Conservation (phyloP, 1,139 yeast species). For the Oligophagozyma castellii region DNA sequence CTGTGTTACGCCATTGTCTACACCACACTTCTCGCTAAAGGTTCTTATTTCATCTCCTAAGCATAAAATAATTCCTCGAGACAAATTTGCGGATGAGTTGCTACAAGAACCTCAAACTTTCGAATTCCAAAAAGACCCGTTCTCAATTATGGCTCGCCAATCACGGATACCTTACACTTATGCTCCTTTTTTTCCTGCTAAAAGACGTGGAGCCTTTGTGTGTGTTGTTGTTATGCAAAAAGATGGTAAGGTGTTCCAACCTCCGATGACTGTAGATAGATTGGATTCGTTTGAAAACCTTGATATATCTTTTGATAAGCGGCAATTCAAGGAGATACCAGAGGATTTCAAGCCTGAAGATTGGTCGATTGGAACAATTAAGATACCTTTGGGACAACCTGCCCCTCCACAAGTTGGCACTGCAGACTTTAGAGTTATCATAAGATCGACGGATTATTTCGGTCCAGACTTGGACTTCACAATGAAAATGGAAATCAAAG, state of each 20-base stretch:
- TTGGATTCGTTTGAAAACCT: constrained; percentile 17
- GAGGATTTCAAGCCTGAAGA: constrained; percentile 28
- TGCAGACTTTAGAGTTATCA: constrained; percentile 47
- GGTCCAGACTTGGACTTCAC: constrained; percentile 64
- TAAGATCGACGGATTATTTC: constrained; percentile 55
- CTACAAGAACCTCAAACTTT: constrained; percentile 39
- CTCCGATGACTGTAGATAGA: constrained; percentile 41
- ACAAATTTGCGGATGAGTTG: constrained; percentile 27
- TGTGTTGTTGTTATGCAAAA: constrained; percentile 57
- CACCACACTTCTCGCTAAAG: constrained; percentile 61
- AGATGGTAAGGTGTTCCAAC: constrained; percentile 67
- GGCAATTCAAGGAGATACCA: constrained; percentile 16
- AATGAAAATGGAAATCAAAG: constrained; percentile 43
- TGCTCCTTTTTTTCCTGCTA: constrained; percentile 64
- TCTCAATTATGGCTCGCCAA: constrained; percentile 46
- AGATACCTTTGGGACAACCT: constrained; percentile 56
- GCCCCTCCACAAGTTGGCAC: constrained; percentile 56
- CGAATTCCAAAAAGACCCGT: constrained; percentile 61
- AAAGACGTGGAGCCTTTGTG: constrained; percentile 45
- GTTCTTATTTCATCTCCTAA: constrained; percentile 60
- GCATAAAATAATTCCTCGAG: constrained; percentile 30
- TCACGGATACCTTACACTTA: constrained; percentile 50
- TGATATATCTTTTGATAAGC: constrained; percentile 18
- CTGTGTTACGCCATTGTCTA: constrained; percentile 57
- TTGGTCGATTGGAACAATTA: constrained; percentile 54